phyloP scores from a whole-genome alignment of 2,329 filamentous ascomycete species.

The Hypoxylon sp. region DNA sequence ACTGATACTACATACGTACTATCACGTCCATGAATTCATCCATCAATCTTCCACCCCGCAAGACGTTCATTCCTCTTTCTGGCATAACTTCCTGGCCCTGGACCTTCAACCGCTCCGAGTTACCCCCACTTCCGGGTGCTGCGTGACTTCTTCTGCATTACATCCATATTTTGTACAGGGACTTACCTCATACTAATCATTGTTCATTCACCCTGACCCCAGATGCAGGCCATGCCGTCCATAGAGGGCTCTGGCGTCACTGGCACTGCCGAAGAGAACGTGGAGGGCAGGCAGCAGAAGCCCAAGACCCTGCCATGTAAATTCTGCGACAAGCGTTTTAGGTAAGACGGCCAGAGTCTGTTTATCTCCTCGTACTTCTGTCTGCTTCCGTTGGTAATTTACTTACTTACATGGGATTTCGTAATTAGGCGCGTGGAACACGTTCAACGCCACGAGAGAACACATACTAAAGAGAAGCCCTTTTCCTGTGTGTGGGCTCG shows the following conservation, averaged over 20 bases:
- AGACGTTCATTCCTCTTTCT: constrained; percentile 55
- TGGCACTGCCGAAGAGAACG: constrained; percentile 61
- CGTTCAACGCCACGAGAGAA: constrained; percentile 74
- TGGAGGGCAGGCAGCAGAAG: constrained; percentile 70
- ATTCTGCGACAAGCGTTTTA: constrained; percentile 74
- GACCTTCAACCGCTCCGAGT: constrained; percentile 50
- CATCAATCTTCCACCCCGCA: constrained; percentile 55
- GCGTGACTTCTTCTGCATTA: constrained; percentile 56
- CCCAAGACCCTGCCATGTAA: constrained; percentile 74
- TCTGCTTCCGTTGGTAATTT: constrained; percentile 53
- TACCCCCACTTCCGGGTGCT: constrained; percentile 54
- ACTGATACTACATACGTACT: constrained; percentile 48
- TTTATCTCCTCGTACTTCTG: constrained; percentile 35
- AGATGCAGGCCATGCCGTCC: constrained; percentile 65
- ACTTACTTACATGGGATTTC: constrained; percentile 58
- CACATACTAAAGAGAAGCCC: constrained; percentile 76
- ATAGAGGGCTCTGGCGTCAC: constrained; percentile 63
- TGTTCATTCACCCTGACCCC: constrained; percentile 50
- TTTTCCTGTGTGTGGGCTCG: constrained; percentile 72
- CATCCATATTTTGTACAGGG: constrained; percentile 54
- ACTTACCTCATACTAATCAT: constrained; percentile 53
- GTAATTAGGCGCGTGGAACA: constrained; percentile 72
- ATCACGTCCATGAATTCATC: constrained; percentile 55
- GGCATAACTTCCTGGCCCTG: constrained; percentile 53
- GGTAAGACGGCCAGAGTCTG: constrained; percentile 60